Percentiles rank a stretch among this genome's conserved stretches.
Evolutionary conservation across 805 yeast species (phyloP).

Genomic region (Candida gorgasii): DNA sequence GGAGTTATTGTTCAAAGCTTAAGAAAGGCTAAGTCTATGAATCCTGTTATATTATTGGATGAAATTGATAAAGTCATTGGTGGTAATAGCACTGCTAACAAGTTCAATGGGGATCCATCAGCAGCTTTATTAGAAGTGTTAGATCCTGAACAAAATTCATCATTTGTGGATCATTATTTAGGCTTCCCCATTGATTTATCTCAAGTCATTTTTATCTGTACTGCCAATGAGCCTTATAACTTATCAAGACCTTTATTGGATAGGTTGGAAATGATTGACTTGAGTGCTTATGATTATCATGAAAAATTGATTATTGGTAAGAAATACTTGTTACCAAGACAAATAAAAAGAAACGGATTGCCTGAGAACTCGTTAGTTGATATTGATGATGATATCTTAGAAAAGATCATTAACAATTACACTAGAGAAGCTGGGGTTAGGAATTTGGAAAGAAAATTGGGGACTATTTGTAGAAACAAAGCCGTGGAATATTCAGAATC

Average conservation of each 20-base stretch:
- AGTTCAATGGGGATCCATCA: conserved; percentile 80
- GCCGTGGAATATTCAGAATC: conserved; percentile 65
- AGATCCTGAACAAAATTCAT: conserved; percentile 84
- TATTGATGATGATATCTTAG: conserved; percentile 55
- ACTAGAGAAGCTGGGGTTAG: conserved; percentile 89
- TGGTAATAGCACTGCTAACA: conserved; percentile 43
- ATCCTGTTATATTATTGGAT: conserved; percentile 80
- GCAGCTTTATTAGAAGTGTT: conserved; percentile 86
- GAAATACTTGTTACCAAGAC: conserved; percentile 73
- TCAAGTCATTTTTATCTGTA: conserved; percentile 78
- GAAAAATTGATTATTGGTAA: conserved; percentile 76
- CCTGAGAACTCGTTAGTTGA: conserved; percentile 39
- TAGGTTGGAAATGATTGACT: conserved; percentile 77
- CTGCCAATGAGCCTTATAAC: conserved; percentile 75
- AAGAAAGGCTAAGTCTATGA: conserved; percentile 73
- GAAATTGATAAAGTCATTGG: conserved; percentile 81
- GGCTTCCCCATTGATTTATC: conserved; percentile 86
- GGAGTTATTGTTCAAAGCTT: conserved; percentile 78
- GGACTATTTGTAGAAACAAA: conserved; percentile 75
- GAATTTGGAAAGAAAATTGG: conserved; percentile 70
- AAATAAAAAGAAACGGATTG: conserved; percentile 67
- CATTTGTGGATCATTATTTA: conserved; percentile 78
- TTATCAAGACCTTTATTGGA: conserved; percentile 78
- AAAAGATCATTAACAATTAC: conserved; percentile 63
- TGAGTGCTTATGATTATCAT: conserved; percentile 75